These are phyloP conservation scores for Fraxinus paxiana DNA, from an alignment of 305 asterid genomes.

Conservation along the genomic window DNA sequence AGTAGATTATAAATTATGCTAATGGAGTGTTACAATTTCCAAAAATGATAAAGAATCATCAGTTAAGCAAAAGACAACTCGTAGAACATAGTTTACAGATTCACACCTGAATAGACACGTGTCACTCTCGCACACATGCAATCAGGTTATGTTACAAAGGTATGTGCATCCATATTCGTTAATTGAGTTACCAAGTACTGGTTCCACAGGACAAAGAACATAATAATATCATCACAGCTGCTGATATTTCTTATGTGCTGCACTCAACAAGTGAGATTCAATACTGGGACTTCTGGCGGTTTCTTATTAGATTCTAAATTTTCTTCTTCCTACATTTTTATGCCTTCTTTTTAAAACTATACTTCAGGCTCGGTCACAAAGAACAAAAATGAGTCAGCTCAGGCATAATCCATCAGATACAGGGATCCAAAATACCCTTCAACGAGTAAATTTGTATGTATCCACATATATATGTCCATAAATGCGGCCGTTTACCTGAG, in stretches of 20 bases:
- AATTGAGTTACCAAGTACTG: background rate
- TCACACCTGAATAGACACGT: background rate
- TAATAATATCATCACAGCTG: background rate
- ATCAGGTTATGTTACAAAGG: background rate
- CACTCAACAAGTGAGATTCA: background rate
- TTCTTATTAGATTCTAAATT: background rate
- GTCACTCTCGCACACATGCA: background rate
- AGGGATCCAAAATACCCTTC: background rate
- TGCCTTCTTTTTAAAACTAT: background rate
- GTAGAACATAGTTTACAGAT: background rate
- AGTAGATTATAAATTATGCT: background rate
- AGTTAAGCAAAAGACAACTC: background rate
- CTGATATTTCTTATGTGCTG: background rate
- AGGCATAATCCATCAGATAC: background rate
- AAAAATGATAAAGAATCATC: background rate
- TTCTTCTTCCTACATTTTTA: background rate
- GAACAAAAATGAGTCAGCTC: background rate
- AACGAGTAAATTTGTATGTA: background rate
- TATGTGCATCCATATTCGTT: background rate
- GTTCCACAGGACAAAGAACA: background rate
- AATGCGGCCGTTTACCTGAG: slow-evolving; percentile 51
- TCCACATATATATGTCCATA: background rate
- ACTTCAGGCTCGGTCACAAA: background rate
- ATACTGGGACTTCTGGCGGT: background rate
- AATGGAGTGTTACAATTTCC: background rate